phyloP scores from a whole-genome alignment of 257 asterid species.

The Scutellaria baicalensis region DNA sequence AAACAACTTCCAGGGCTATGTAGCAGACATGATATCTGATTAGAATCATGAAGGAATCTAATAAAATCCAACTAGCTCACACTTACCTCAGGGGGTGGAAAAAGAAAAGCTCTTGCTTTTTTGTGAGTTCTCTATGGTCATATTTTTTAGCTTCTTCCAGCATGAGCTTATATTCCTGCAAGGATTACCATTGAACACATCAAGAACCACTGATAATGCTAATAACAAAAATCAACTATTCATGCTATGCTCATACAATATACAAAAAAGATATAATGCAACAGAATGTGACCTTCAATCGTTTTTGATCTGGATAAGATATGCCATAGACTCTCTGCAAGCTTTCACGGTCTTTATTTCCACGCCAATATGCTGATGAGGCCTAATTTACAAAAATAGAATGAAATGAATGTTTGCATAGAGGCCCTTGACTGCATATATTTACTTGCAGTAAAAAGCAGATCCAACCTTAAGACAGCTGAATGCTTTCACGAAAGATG shows the following conservation, averaged over 20 bases:
- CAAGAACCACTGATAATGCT: conserved; percentile 15
- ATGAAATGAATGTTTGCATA: neutral
- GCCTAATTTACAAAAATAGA: conserved; percentile 44
- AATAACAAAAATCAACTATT: neutral
- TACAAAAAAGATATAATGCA: neutral
- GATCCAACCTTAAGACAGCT: conserved; percentile 77
- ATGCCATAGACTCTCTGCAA: conserved; percentile 98
- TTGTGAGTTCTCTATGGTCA: conserved; percentile 92
- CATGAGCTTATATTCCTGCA: conserved; percentile 79
- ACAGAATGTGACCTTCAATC: conserved; percentile 58
- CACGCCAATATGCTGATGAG: conserved; percentile 99
- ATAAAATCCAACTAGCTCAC: neutral
- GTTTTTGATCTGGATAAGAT: conserved; percentile 87
- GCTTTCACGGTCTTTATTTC: conserved; percentile 93
- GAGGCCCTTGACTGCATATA: neutral
- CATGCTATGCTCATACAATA: neutral
- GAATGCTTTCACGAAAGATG: conserved; percentile 92
- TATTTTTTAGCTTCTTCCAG: conserved; percentile 97
- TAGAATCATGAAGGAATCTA: conserved; percentile 8
- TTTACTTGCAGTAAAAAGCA: neutral
- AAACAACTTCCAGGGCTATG: conserved; percentile 98
- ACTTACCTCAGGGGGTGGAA: conserved; percentile 87
- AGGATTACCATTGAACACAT: conserved; percentile 12
- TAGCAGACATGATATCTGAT: conserved; percentile 10
- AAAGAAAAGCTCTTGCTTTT: conserved; percentile 98